phyloP scores from a whole-genome alignment of 768 basidiomycete species.

The Trametopsis cervina region DNA sequence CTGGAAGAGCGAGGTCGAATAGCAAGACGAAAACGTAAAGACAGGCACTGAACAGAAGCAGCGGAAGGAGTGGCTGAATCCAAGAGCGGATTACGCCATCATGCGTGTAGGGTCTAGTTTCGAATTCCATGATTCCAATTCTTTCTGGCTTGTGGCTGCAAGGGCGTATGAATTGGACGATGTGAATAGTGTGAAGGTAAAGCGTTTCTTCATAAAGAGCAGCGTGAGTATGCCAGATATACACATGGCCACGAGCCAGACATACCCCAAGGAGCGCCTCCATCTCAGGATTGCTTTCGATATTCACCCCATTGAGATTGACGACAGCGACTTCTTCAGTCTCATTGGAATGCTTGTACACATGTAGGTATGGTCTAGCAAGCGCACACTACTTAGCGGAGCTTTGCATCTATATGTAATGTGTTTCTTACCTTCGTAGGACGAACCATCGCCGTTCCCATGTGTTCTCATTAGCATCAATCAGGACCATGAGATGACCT shows the following conservation, averaged over 20 bases:
- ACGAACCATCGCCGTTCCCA: constrained; percentile 90
- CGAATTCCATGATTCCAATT: constrained; percentile 76
- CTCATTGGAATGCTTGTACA: constrained; percentile 82
- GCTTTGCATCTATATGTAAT: too few relatives aligned
- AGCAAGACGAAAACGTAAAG: not conserved
- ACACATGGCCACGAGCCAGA: constrained; percentile 11
- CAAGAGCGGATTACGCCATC: not conserved
- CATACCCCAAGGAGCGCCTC: constrained; percentile 82
- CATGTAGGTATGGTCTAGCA: constrained; percentile 78
- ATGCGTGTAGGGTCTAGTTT: constrained; percentile 77
- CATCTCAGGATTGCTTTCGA: constrained; percentile 83
- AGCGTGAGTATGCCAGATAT: not conserved
- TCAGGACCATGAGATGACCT: constrained; percentile 74
- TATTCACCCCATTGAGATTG: constrained; percentile 76
- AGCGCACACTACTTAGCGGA: constrained; percentile 4
- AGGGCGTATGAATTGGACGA: constrained; percentile 88
- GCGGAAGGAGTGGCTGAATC: not conserved
- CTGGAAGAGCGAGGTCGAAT: not conserved
- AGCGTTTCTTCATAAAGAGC: constrained; percentile 51
- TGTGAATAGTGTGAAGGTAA: constrained; percentile 88
- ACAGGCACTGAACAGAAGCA: not conserved
- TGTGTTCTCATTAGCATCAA: constrained; percentile 67
- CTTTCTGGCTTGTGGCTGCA: constrained; percentile 74
- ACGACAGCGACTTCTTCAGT: constrained; percentile 78
- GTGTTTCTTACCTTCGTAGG: constrained; percentile 72